These are phyloP conservation scores for Serendipita indica DNA, from an alignment of 768 basidiomycete genomes.

Conservation along the genomic window DNA sequence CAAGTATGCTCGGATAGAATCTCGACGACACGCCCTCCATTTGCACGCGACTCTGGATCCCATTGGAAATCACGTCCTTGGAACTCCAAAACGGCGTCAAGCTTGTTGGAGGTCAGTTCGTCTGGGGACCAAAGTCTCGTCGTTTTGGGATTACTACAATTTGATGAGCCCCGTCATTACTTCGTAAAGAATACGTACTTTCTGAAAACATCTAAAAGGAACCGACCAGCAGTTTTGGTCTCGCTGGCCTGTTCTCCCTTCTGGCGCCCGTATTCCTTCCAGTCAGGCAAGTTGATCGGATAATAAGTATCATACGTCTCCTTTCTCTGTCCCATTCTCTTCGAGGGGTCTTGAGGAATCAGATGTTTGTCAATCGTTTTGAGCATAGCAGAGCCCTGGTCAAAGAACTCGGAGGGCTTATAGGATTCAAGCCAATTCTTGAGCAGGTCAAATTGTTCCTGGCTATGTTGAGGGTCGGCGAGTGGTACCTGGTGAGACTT, in stretches of 20 bases:
- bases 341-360: conserved; percentile 49
- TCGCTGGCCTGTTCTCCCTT: conserved; percentile 52
- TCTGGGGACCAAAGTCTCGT: conserved; percentile 91
- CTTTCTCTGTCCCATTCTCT: conserved; percentile 54
- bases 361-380: conserved; percentile 35
- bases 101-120: conserved; percentile 75
- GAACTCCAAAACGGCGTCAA: conserved; percentile 60
- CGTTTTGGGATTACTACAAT: conserved; percentile 45
- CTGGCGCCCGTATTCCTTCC: conserved; percentile 38
- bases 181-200: conserved; percentile 26
- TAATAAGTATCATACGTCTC: conserved; percentile 50
- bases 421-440: conserved; percentile 66
- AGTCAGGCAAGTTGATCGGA: conserved; percentile 50
- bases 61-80: conserved; percentile 72
- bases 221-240: conserved; percentile 55
- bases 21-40: conserved; percentile 71
- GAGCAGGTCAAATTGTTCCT: conserved; percentile 46
- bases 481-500: conserved; percentile 82
- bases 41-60: conserved; percentile 44
- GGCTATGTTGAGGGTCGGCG: conserved; percentile 48
- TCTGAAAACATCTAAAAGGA: conserved; percentile 41
- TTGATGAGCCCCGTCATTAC: neutral
- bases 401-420: conserved; percentile 50
- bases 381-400: conserved; percentile 18
- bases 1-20: conserved; percentile 82